Evolutionary conservation across 176 grass and related monocot species (phyloP), one percentile per base, ranked within the genome.

Genomic region (Eragrostis curvula): DNA sequence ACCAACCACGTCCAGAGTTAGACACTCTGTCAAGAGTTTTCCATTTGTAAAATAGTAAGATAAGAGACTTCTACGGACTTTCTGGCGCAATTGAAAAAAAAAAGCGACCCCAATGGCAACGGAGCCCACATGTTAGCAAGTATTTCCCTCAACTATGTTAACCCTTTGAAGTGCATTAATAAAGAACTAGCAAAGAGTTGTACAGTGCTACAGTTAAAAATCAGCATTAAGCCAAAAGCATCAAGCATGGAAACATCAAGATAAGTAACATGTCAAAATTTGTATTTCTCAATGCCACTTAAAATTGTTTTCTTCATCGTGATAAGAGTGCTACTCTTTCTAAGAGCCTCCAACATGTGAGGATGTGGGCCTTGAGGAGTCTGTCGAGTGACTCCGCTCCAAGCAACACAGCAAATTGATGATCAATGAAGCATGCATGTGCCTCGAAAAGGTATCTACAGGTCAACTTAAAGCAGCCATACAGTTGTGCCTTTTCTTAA

Each of bases 311-410:
- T 60, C 21, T 49, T 42, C 17, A 32, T 56, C 32, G 32, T 30
- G 21, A 76, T 36, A 48, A n/a, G 16, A 50, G 29, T 51, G 4
- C 9, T 66, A 48, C 24, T 36, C 0, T 32, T 79, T 51, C 20
- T 39, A 63, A 79, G 12, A 45, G 11, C 66, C 29, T 12, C 12
- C 55, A 3, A 58, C 21, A 67, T 40, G 12, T 13, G 3, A 79
- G 58, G n/a, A 83, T 74, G 47, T 52, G 1, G 45, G 64, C 29
- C 53, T 73, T 44, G 14, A 74, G 30, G 20, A 83, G 70, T n/a
- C 39, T 18, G 32, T 18, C 64, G 1, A 15, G 9, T 83, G 29
- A 66, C 58, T 27, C 44, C 14, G 29, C 64, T 58, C 28, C 15
- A 65, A 53, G n/a, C 21, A 6, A 66, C 20, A 72, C 43, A 72